These are phyloP conservation scores for Aureobasidium vineae DNA, from an alignment of 2,329 filamentous ascomycete genomes.

Conservation along the genomic window DNA sequence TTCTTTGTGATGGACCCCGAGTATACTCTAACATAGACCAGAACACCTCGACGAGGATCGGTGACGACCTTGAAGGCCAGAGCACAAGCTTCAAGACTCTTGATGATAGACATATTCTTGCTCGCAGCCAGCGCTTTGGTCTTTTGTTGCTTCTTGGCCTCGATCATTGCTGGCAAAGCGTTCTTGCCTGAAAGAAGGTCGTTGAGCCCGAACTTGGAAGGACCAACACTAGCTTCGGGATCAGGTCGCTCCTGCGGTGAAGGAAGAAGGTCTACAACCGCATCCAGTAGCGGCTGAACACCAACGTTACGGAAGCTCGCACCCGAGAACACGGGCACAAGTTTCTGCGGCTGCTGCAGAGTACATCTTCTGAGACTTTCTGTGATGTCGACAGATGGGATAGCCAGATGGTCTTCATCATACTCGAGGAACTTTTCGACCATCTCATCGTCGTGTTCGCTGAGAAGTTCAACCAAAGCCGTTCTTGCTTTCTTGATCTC, in stretches of 20 bases:
- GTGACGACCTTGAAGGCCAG: slow-evolving; percentile 91
- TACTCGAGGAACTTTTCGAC: slow-evolving; percentile 80
- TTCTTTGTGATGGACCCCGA: slow-evolving; percentile 75
- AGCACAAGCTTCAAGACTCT: slow-evolving; percentile 67
- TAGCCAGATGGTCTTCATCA: slow-evolving; percentile 67
- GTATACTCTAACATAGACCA: slow-evolving; percentile 92
- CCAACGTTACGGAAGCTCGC: slow-evolving; percentile 94
- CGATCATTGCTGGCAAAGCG: slow-evolving; percentile 27
- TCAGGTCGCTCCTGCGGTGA: slow-evolving; percentile 77
- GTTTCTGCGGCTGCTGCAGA: slow-evolving; percentile 62
- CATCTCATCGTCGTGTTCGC: slow-evolving; percentile 82
- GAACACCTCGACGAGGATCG: slow-evolving; percentile 77
- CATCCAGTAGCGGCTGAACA: slow-evolving; percentile 86
- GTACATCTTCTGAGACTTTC: slow-evolving; percentile 72
- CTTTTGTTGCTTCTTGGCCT: slow-evolving; percentile 28
- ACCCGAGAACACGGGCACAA: slow-evolving; percentile 85
- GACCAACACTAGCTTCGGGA: slow-evolving; percentile 69
- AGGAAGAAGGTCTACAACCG: slow-evolving; percentile 82
- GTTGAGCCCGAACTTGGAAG: slow-evolving; percentile 53
- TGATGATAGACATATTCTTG: slow-evolving; percentile 41
- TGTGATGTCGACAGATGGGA: slow-evolving; percentile 66
- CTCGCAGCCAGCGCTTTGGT: slow-evolving; percentile 27
- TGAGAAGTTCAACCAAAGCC: slow-evolving; percentile 77
- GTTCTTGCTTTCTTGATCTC: slow-evolving; percentile 75
- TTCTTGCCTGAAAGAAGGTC: slow-evolving; percentile 44